Evolutionary conservation across 202 grass and related monocot species (phyloP), one percentile per base, ranked within the genome.

Genomic region (Brachypodium distachyon): DNA sequence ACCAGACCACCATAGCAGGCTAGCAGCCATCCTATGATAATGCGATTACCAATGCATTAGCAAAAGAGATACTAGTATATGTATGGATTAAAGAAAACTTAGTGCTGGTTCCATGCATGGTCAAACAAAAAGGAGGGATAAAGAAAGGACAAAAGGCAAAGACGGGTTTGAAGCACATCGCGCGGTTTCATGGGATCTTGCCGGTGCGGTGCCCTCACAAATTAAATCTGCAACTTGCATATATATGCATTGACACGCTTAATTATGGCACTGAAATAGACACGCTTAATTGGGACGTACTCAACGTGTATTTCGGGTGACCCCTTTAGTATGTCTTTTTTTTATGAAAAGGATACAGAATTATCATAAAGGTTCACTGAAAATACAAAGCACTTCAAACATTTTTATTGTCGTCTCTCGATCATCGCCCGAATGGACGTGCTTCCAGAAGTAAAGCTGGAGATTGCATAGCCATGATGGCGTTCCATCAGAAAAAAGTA

Each of bases 121-220:
- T 65, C 64, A 86, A 64, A 62, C 26, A 73, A 79, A n/a, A 65
- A 87, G 16, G 5, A 7, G 21, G n/a, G 33, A 74, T 74, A 62
- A 13, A 13, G 3, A 54, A 19, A 16, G 22, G 25, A n/a, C n/a
- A n/a, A 14, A 25, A 61, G 41, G 73, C 6, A 68, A 73, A 78
- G 49, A 66, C 58, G 19, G 50, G 62, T 61, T 54, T 32, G 75
- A 22, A 44, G 44, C 85, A 75, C 37, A 12, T 2, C 6, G 53
- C 75, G 61, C 29, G 76, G 70, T 88, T 84, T 83, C 61, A 48
- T 55, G 75, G 81, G 69, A 40, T 75, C 70, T 73, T 88, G 75
- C 80, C 80, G 81, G 69, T 55, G 19, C 18, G 18, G 18, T 10
- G 72, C 46, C 54, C 53, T 33, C 44, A 23, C 14, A 55, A 56